phyloP scores from a whole-genome alignment of 2,329 filamentous ascomycete species.

The Fusarium tupiense region DNA sequence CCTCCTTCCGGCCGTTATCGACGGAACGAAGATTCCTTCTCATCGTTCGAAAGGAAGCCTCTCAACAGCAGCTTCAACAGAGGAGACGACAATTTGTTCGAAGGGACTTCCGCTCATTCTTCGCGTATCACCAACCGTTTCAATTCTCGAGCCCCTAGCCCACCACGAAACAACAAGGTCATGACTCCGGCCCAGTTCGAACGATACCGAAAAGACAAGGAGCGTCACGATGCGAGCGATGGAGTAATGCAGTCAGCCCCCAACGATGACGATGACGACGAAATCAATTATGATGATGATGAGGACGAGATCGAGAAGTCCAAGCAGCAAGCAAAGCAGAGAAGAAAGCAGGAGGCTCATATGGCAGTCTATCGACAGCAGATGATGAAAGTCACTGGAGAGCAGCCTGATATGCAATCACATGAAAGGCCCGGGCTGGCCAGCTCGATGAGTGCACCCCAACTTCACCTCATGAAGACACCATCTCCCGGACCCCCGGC shows the following conservation, averaged over 20 bases:
- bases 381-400: conserved; percentile 96
- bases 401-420: conserved; percentile 54
- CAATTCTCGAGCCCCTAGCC: conserved; percentile 48
- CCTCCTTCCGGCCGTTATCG: conserved; percentile 46
- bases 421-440: conserved; percentile 64
- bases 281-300: conserved; percentile 74
- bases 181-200: conserved; percentile 94
- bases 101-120: conserved; percentile 54
- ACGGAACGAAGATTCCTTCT: conserved; percentile 54
- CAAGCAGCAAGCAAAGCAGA: conserved; percentile 76
- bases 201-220: conserved; percentile 78
- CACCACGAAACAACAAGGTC: conserved; percentile 74
- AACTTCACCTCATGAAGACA: conserved; percentile 56
- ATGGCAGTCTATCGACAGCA: conserved; percentile 90
- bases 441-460: conserved; percentile 70
- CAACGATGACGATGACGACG: conserved; percentile 69
- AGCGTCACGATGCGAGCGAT: conserved; percentile 61
- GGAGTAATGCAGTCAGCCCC: conserved; percentile 56
- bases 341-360: conserved; percentile 89
- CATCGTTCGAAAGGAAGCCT: conserved; percentile 45
- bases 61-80: conserved; percentile 49
- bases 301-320: conserved; percentile 83
- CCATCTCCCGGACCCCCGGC: conserved; percentile 52
- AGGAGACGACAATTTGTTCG: conserved; percentile 67
- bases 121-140: conserved; percentile 51